Conservation (phyloP, 2,329 filamentous ascomycete genomes). For the Monosporascus sp. region DNA sequence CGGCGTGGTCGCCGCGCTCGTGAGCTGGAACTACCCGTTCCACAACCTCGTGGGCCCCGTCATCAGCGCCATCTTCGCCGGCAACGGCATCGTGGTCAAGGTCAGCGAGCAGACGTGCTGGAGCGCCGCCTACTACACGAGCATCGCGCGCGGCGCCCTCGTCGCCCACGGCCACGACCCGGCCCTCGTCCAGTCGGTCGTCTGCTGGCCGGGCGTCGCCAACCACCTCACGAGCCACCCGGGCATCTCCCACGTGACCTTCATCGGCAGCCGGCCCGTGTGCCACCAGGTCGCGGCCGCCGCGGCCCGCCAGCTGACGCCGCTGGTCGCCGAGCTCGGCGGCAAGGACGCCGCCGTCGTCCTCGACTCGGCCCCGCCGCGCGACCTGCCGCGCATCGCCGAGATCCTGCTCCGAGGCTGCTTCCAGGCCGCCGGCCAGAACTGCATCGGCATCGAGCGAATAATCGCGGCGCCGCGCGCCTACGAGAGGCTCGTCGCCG, state of each 20-base stretch:
- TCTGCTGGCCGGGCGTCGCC: slow-evolving; percentile 83
- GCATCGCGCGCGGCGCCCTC: slow-evolving; percentile 73
- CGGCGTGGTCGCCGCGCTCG: slow-evolving; percentile 85
- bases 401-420: slow-evolving; percentile 86
- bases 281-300: slow-evolving; percentile 84
- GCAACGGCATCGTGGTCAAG: slow-evolving; percentile 90
- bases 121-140: slow-evolving; percentile 78
- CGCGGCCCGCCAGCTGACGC: slow-evolving; percentile 80
- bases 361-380: slow-evolving; percentile 64
- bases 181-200: slow-evolving; percentile 74
- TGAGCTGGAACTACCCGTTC: slow-evolving; percentile 97
- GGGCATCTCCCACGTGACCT: slow-evolving; percentile 82
- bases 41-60: slow-evolving; percentile 92
- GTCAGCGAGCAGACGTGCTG: slow-evolving; percentile 93
- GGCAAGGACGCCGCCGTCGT: slow-evolving; percentile 92
- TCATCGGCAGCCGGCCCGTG: slow-evolving; percentile 85
- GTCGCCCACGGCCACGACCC: slow-evolving; percentile 76
- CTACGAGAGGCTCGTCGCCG: slow-evolving; percentile 66
- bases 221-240: slow-evolving; percentile 79
- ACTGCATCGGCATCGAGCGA: slow-evolving; percentile 95
- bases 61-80: slow-evolving; percentile 84
- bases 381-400: slow-evolving; percentile 64
- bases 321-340: slow-evolving; percentile 84
- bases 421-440: slow-evolving; percentile 93
- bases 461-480: slow-evolving; percentile 74